Evolutionary conservation across 805 yeast genomes (phyloP).

Genomic region (Clavispora vitiphila): DNA sequence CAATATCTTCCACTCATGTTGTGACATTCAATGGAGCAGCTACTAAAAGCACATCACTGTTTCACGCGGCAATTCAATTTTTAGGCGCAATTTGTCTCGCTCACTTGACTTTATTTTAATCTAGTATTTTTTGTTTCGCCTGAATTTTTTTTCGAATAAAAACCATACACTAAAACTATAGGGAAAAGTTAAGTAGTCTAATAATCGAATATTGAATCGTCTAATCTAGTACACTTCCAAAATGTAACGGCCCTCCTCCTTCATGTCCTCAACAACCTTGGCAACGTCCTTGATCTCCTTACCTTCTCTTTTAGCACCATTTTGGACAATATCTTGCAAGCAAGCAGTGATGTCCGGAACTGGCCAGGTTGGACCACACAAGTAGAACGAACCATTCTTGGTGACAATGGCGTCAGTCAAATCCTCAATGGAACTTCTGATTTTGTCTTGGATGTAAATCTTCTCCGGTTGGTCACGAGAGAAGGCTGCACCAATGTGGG

Average conservation of each 20-base stretch:
- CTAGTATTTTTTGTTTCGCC: not conserved
- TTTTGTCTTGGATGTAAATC: constrained; percentile 91
- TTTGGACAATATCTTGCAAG: constrained; percentile 68
- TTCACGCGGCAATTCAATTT: not conserved
- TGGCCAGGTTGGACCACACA: constrained; percentile 99
- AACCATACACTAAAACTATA: not conserved
- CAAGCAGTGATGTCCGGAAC: constrained; percentile 95
- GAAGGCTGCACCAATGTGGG: constrained; percentile 96
- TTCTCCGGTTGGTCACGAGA: constrained; percentile 95
- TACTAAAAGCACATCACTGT: not conserved
- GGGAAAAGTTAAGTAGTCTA: not conserved
- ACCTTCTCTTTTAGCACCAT: constrained; percentile 68
- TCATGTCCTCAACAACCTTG: constrained; percentile 84
- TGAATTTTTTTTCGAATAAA: not conserved
- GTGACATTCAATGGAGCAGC: not conserved
- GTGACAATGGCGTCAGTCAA: constrained; percentile 74
- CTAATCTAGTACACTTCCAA: constrained; percentile 87
- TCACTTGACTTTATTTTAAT: not conserved
- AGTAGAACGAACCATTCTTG: constrained; percentile 83
- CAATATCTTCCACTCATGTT: not conserved
- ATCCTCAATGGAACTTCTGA: constrained; percentile 67
- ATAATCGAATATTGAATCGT: too few species aligned
- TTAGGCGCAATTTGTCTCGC: not conserved
- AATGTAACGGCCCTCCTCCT: constrained; percentile 87
- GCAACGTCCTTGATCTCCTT: constrained; percentile 60